Base-by-base conservation (phyloP, 176 grass and related monocot species). In the Oryza australiensis region DNA sequence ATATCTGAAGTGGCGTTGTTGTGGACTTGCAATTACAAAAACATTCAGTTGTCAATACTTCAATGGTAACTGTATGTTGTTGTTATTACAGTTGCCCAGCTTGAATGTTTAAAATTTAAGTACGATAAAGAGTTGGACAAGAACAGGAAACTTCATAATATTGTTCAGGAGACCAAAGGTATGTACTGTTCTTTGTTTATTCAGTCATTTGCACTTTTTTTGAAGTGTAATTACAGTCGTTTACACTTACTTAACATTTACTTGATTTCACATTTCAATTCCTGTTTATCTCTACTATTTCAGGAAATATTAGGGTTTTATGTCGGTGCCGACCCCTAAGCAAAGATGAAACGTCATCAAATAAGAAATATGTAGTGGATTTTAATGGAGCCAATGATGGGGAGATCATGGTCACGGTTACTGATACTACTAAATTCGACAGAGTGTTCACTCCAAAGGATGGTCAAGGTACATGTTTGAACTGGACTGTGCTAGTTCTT, bases 251-350 rank as follows among this genome's bases (percentile, higher is more conserved):
- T n/a, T n/a, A n/a, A n/a, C n/a, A n/a, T n/a, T n/a, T n/a, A n/a
- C n/a, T n/a, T n/a, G n/a, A n/a, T n/a, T 68, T 76, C 11, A n/a
- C 26, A 72, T 55, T 67, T 16, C 33, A 53, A 23, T 67, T 16
- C 77, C 23, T 80, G 26, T 26, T 10, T 79, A 16, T 70, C 62
- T 84, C 26, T 75, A 24, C 9, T 57, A 79, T 86, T 75, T 55
- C 82, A 98, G 95, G 95, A 74, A 98, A 98, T 78, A 98, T 98
- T 16, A 91, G 95, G 79, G 95, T 98, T 80, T 98, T 98, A 37
- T 94, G 92, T 40, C 81, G 95, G n/a, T 98, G 95, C 37, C 92
- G 90, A 1, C 95, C 95, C 53, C 82, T 98, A 38, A 98, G 77
- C 72, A 98, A 94, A 77, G 77, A 86, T 68, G 95, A 98, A 49